Base-by-base conservation (phyloP, 1,139 yeast species). In the Spencermartinsiella ligniputridi region DNA sequence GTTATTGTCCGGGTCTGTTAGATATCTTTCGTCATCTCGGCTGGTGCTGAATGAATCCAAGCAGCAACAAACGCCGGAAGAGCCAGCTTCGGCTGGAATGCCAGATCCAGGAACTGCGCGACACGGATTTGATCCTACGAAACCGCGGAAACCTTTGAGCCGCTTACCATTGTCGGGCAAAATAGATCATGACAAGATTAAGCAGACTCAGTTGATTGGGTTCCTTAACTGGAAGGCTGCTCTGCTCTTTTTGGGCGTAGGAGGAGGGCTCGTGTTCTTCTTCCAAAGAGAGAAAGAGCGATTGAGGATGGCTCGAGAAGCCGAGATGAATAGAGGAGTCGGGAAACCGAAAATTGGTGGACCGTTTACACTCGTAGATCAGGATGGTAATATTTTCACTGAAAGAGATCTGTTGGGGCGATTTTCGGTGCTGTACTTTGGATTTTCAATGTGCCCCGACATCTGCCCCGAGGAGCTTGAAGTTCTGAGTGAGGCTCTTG, bases 401-500 rank as follows among this genome's bases (percentile, higher is more conserved):
- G 79, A 88, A 24, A 72, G 85, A 48, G 78, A 90, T 57, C 71
- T 92, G 60, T 69, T 76, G 52, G 94, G 92, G 38, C 81, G 78
- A 63, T 92, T 87, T 64, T 78, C 89, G 11, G 71, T 92, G 44
- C 64, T 92, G 15, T 92, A 92, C 66, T 92, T 92, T 67, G 98
- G 98, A 0, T 92, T 92, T 70, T 85, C 96, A 3, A 90, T 89
- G 67, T 92, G 98, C 68, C 98, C 98, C 5, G 98, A 92, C 66
- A 89, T 92, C 42, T 92, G 98, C 66, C 98, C 98, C 8, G 97
- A 92, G 62, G 98, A 92, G 65, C 75, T 92, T 52, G 98, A 92
- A 62, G 88, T 90, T 61, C 74, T 92, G 63, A 87, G 95, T 2
- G 75, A 78, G 27, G 86, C 94, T 77, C 68, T 92, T 53, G 77